These are phyloP conservation scores for Knoxia roxburghii DNA, from an alignment of 257 asterid genomes.

Conservation along the genomic window DNA sequence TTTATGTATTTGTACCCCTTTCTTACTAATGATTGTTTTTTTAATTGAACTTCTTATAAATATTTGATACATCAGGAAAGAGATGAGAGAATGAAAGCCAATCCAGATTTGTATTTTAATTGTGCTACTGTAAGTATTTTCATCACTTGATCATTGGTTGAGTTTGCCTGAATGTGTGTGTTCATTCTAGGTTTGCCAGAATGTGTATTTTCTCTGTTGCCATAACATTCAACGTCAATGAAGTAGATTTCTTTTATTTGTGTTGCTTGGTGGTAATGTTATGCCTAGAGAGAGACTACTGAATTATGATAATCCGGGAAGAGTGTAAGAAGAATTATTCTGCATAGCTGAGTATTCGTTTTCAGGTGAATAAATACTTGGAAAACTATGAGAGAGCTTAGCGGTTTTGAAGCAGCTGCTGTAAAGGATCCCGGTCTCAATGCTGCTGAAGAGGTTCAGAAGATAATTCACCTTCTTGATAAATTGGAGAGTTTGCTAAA, in stretches of 20 bases:
- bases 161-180: not conserved
- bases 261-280: too few relatives aligned
- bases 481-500: slow-evolving; percentile 55
- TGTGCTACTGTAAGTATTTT: slow-evolving; percentile 68
- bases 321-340: too few relatives aligned
- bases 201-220: slow-evolving; percentile 2
- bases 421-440: slow-evolving; percentile 78
- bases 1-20: not conserved
- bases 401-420: slow-evolving; percentile 99
- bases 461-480: slow-evolving; percentile 65
- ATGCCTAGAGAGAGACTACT: slow-evolving; percentile 1
- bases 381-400: slow-evolving; percentile 97
- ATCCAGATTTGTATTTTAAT: slow-evolving; percentile 87
- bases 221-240: not conserved
- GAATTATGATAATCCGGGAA: not conserved
- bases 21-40: slow-evolving; percentile 5
- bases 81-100: slow-evolving; percentile 74
- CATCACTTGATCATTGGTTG: not conserved
- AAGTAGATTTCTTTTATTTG: not conserved
- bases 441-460: slow-evolving; percentile 69
- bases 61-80: slow-evolving; percentile 56
- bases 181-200: slow-evolving; percentile 9
- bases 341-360: not conserved
- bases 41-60: slow-evolving; percentile 8
- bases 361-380: slow-evolving; percentile 78